Evolutionary conservation across 768 basidiomycete genomes (phyloP).

Genomic region (Clavaria fumosa): DNA sequence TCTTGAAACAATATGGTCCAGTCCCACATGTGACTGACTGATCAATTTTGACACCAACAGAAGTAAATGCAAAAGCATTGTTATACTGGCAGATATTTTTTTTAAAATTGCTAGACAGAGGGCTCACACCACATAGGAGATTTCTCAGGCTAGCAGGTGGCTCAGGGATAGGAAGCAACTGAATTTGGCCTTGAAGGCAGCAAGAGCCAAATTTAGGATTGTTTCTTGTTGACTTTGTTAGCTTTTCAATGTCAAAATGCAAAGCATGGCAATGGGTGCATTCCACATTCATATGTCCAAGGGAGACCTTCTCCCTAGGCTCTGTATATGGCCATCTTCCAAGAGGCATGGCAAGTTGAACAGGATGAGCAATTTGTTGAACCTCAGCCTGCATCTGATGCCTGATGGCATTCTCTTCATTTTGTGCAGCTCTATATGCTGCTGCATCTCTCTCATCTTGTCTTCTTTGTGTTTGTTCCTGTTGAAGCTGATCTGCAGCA

Average conservation of each 20-base stretch:
- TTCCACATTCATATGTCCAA: background rate
- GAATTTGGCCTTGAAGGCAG: conserved; percentile 12
- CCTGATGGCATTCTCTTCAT: background rate
- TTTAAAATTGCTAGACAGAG: conserved; percentile 13
- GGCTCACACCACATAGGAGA: conserved; percentile 4
- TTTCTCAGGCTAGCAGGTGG: conserved; percentile 12
- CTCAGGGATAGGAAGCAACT: conserved; percentile 10
- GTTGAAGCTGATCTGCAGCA: background rate
- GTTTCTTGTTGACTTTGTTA: background rate
- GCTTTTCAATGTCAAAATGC: background rate
- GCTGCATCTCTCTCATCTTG: background rate
- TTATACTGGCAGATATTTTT: conserved; percentile 25
- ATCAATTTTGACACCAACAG: conserved; percentile 21
- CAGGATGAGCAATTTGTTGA: background rate
- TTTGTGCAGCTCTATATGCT: background rate
- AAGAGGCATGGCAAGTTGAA: background rate
- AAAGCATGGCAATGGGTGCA: background rate
- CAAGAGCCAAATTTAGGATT: background rate
- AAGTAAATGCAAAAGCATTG: conserved; percentile 25
- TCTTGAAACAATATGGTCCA: conserved; percentile 15
- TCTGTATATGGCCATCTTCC: background rate
- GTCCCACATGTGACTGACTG: conserved; percentile 10
- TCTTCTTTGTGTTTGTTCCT: background rate
- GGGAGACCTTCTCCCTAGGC: background rate
- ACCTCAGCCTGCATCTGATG: background rate